These are phyloP conservation scores for Dactylellina drechsleri DNA, from an alignment of 2,329 filamentous ascomycete species.

Conservation along the genomic window DNA sequence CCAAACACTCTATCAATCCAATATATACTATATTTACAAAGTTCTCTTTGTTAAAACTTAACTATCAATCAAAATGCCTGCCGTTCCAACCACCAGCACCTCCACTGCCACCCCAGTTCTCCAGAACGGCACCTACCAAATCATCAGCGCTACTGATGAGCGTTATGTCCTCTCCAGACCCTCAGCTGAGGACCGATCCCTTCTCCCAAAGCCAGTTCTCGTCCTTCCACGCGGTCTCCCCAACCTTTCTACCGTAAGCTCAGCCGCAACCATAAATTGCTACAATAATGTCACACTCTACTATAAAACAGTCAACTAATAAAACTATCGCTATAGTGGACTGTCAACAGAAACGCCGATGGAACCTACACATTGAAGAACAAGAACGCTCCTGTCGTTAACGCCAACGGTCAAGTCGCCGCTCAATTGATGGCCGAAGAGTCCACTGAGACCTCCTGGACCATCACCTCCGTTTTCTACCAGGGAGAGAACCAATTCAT, in stretches of 20 bases:
- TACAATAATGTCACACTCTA: background rate
- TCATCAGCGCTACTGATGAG: conserved; percentile 21
- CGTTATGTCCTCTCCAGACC: conserved; percentile 25
- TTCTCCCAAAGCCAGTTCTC: conserved; percentile 41
- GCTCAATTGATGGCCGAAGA: conserved; percentile 23
- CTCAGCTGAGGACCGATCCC: conserved; percentile 39
- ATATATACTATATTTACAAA: background rate
- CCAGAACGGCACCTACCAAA: conserved; percentile 29
- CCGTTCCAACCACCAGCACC: conserved; percentile 7
- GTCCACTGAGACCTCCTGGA: conserved; percentile 20
- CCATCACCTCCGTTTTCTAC: conserved; percentile 33
- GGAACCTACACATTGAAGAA: conserved; percentile 38
- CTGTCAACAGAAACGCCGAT: conserved; percentile 24
- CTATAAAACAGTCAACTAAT: background rate
- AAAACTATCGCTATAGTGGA: conserved; percentile 17
- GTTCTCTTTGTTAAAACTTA: background rate
- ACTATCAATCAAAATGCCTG: conserved; percentile 32
- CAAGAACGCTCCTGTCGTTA: conserved; percentile 17
- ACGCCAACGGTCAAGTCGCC: conserved; percentile 20
- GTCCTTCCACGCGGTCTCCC: conserved; percentile 13
- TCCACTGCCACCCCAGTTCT: conserved; percentile 22
- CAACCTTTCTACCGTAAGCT: conserved; percentile 16
- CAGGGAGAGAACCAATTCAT: conserved; percentile 38
- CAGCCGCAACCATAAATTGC: background rate
- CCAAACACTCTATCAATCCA: background rate